A percentile compares a stretch with the other conserved stretches of the same genome.
These are phyloP conservation scores for Polyplosphaeria fusca DNA, from an alignment of 495 filamentous ascomycete species.

Conservation along the genomic window DNA sequence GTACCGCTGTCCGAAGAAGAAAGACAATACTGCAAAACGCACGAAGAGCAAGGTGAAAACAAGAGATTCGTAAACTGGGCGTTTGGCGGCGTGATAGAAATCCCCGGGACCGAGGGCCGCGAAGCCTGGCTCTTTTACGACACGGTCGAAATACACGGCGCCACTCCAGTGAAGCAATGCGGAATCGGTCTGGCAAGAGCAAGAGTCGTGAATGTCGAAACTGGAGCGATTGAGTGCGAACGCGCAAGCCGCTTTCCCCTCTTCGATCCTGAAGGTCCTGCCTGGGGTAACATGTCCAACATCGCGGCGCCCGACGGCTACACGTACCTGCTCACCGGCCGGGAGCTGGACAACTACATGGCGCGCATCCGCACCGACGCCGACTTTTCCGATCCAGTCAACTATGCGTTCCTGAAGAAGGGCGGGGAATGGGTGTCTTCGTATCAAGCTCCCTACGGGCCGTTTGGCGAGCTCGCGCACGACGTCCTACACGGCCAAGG, in stretches of 20 bases:
- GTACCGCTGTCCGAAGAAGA: neutral
- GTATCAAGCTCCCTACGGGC: neutral
- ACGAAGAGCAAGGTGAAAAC: neutral
- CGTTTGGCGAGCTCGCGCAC: conserved; percentile 7
- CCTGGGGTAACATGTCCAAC: neutral
- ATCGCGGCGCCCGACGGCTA: neutral
- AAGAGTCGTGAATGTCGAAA: neutral
- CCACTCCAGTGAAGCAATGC: neutral
- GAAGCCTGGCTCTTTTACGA: conserved; percentile 4
- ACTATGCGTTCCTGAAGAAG: neutral
- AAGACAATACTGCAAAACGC: neutral
- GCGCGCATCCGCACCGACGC: neutral
- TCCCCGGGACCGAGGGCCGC: neutral
- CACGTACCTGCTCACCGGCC: neutral
- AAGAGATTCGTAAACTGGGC: conserved; percentile 5
- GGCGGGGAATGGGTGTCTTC: conserved; percentile 4
- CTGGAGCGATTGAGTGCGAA: neutral
- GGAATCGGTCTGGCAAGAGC: neutral
- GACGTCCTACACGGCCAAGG: conserved; percentile 10
- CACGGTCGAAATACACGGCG: neutral
- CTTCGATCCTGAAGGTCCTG: neutral
- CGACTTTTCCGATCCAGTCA: neutral
- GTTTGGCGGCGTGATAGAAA: neutral
- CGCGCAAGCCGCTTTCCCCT: neutral
- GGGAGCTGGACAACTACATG: conserved; percentile 1